phyloP scores from a whole-genome alignment of 768 basidiomycete species.

The Serendipita sp. region DNA sequence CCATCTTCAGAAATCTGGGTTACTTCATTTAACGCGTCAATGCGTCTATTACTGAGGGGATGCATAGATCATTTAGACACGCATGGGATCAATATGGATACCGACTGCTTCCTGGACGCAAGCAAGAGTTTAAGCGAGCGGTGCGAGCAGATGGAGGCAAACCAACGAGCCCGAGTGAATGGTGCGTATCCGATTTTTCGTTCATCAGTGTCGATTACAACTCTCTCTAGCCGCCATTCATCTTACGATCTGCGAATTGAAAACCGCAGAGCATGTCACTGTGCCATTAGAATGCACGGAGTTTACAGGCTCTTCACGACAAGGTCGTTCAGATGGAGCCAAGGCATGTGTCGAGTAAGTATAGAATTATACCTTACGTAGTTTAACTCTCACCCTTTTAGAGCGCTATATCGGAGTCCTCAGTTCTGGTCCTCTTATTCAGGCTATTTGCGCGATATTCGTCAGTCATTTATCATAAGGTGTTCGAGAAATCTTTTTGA shows the following conservation, averaged over 20 bases:
- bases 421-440: conserved; percentile 5
- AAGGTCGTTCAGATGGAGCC: background rate
- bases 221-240: background rate
- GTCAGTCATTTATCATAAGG: background rate
- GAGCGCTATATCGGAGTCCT: background rate
- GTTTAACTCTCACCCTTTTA: background rate
- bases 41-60: background rate
- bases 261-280: background rate
- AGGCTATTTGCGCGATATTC: conserved; percentile 2
- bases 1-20: background rate
- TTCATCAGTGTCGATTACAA: background rate
- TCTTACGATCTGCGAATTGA: background rate
- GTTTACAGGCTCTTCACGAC: background rate
- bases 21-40: background rate
- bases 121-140: background rate
- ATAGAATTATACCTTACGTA: background rate
- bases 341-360: background rate
- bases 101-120: background rate
- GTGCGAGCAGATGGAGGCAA: background rate
- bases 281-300: background rate
- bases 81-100: background rate
- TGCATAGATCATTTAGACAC: background rate
- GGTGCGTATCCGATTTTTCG: background rate
- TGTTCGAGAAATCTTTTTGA: background rate
- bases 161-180: background rate